A percentile compares a stretch with the other conserved stretches of the same genome.
Evolutionary conservation across 805 yeast genomes (phyloP).

Genomic region (Yarrowia deformans): DNA sequence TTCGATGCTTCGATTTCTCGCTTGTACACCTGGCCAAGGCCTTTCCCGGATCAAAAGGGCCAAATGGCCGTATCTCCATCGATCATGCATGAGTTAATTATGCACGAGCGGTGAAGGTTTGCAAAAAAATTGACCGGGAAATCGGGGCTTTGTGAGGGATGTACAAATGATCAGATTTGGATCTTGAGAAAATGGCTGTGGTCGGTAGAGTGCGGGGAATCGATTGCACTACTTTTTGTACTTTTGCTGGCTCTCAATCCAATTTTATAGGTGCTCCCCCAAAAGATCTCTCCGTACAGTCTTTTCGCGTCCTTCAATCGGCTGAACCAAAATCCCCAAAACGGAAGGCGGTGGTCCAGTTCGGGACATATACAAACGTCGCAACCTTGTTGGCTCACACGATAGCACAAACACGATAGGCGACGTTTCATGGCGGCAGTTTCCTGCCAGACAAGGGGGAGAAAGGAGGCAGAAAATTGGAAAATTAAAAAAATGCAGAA

Average conservation of each 20-base stretch:
- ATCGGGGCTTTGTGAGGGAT: no score
- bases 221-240: no score
- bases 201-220: no score
- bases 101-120: neutral
- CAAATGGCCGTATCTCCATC: slow-evolving; percentile 31
- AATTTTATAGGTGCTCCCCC: no score
- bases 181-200: no score
- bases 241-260: no score
- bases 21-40: slow-evolving; percentile 5
- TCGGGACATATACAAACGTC: slow-evolving; percentile 14
- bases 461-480: no score
- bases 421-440: slow-evolving; percentile 1
- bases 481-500: no score
- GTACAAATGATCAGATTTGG: no score
- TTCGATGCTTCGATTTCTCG: neutral
- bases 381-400: slow-evolving; percentile 2
- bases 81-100: slow-evolving; percentile 36
- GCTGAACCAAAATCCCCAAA: neutral
- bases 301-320: neutral
- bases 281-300: no score
- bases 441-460: slow-evolving; percentile 6
- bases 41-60: slow-evolving; percentile 31
- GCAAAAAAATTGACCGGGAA: neutral
- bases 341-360: neutral
- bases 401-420: slow-evolving; percentile 7